Evolutionary conservation across 768 basidiomycete species (phyloP), one percentile per base, ranked within the genome.

Genomic region (Lentinula lateritia): DNA sequence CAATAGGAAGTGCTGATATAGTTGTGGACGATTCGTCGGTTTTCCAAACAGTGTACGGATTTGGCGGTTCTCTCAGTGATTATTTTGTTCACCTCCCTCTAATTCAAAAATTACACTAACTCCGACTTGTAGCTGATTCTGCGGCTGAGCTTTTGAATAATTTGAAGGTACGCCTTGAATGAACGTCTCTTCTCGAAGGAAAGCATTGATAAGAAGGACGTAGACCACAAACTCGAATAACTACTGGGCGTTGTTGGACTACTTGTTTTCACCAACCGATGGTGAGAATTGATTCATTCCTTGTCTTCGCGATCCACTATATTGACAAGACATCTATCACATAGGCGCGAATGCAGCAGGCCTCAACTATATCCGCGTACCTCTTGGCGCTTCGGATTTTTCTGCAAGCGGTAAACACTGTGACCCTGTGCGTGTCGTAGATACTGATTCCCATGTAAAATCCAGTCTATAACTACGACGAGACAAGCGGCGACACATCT

Each of bases 381-480:
- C 89, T 0, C 77, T 92, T 13, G 90, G 90, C 13, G 86, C 90
- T 4, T 82, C 87, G 3, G 90, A 91, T 71, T 91, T 91, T 67
- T 89, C 90, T 10, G 73, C 81, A 3, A 75, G 66, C 3, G 64
- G 88, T 87, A 61, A 50, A 78, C 60, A 23, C 20, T 6, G 39
- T n/a, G 35, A 36, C 13, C 45, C n/a, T 8, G 12, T 7, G 56
- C 42, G 12, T 53, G 43, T 39, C 38, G 28, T 42, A 50, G 53
- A 46, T 38, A 35, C 57, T 10, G 6, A 16, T 8, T 50, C 43
- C 16, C 18, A 8, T 48, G 28, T 3, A 28, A 2, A 28, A 28
- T 6, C 46, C 52, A 81, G 89, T 75, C 1, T 91, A 91, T 67
- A 89, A 82, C 55, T 81, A 84, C 62, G 88, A 87, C 64, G 87